Evolutionary conservation across 495 filamentous ascomycete species (phyloP), one percentile per base, ranked within the genome.

Genomic region (Bombardia bombarda): DNA sequence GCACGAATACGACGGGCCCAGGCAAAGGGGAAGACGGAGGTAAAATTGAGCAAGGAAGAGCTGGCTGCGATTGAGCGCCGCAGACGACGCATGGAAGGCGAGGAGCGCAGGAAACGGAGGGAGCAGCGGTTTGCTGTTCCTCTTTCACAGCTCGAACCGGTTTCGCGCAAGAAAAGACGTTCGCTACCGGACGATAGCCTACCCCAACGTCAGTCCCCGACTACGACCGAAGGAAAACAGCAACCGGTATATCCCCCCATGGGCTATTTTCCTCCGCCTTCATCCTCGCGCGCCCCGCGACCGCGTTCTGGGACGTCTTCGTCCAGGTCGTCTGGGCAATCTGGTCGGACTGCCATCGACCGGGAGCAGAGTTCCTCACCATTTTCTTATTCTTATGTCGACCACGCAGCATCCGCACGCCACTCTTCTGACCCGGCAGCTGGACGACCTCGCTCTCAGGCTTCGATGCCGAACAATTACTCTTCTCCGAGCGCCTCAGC

Each of bases 1-100:
- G 77, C 78, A 49, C 79, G 85, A 37, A 90, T 94, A 63, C 77
- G 75, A 45, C 78, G 78, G 35, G 86, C 87, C 21, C 78, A 84
- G 46, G 69, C 73, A 46, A 75, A 78, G 52, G 87, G 87, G 31
- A 82, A 79, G 61, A 70, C 66, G 28, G 86, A 90, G 36, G 86
- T 93, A 21, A 82, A 79, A 50, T 66, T 94, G 40, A 83, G 75
- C 42, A 74, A 82, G 50, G 73, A 78, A 22, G 87, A 92, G 56
- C 61, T 88, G 47, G 82, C 83, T 30, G 87, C 87, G 25, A 63
- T 90, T 37, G 81, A 90, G 57, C 63, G 67, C 43, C 58, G 68
- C 34, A 76, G 83, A 36, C 77, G 78, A 58, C 74, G 80, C 40
- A 63, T 76, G 53, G 69, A 67, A 45, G 70, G 66, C 32, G 62